Conservation (phyloP, 2,329 filamentous ascomycete genomes). For the Aspergillus calidoustus region DNA sequence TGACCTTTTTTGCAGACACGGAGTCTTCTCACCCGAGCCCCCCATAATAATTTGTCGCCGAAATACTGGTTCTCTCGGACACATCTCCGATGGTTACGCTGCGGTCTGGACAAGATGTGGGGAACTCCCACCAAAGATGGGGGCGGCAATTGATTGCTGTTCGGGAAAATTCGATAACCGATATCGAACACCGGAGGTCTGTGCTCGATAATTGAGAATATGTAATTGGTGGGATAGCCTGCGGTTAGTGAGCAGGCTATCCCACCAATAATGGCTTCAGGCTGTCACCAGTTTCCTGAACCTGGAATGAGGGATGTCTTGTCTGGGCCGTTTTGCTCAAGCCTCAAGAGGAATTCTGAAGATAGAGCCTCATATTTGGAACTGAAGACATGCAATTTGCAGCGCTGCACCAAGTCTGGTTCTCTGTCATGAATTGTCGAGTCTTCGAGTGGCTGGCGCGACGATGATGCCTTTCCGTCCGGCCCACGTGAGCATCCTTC, state of each 20-base stretch:
- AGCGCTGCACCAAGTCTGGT: neutral
- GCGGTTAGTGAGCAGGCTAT: neutral
- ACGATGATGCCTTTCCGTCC: neutral
- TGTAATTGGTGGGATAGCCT: neutral
- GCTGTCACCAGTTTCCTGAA: neutral
- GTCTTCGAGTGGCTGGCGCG: neutral
- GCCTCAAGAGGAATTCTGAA: neutral
- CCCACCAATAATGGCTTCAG: neutral
- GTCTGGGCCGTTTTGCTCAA: neutral
- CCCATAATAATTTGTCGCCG: neutral
- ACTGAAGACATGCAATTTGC: neutral
- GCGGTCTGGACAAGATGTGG: constrained; percentile 12
- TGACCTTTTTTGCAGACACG: neutral
- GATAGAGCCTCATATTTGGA: neutral
- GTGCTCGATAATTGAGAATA: constrained; percentile 8
- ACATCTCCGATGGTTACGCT: constrained; percentile 17
- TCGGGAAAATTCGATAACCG: constrained; percentile 33
- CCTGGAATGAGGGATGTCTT: neutral
- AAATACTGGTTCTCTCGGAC: constrained; percentile 9
- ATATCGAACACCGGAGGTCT: constrained; percentile 26
- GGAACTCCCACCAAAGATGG: constrained; percentile 19
- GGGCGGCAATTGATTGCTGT: constrained; percentile 23
- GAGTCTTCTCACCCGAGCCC: constrained; percentile 10
- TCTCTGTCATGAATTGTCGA: neutral
- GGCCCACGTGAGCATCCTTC: constrained; percentile 11